Evolutionary conservation across 2,329 filamentous ascomycete genomes (phyloP).

Genomic region (Coniochaeta sp.): DNA sequence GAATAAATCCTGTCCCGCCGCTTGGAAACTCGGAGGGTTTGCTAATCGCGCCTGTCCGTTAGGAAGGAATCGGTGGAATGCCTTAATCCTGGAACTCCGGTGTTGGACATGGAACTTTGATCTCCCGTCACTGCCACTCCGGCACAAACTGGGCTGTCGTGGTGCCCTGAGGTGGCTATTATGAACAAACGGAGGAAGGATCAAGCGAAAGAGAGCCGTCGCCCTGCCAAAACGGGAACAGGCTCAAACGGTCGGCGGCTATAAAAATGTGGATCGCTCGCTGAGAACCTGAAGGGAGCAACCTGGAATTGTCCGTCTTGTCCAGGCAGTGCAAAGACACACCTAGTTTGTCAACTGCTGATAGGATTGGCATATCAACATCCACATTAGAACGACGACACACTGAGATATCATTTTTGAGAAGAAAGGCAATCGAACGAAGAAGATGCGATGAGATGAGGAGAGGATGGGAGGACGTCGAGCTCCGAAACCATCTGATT

Average conservation of each 20-base stretch:
- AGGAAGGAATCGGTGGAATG: neutral
- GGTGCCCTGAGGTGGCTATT: too few species aligned
- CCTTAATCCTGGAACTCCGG: slow-evolving; percentile 6
- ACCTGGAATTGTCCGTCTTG: too few species aligned
- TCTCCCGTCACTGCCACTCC: neutral
- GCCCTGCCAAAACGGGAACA: neutral
- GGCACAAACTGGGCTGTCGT: neutral
- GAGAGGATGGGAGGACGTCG: neutral
- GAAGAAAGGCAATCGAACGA: neutral
- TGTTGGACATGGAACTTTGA: neutral
- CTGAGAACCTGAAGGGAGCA: too few species aligned
- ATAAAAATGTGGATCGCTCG: too few species aligned
- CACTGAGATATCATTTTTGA: too few species aligned
- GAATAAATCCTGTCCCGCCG: slow-evolving; percentile 3
- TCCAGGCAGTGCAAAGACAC: neutral
- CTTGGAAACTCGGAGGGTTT: neutral
- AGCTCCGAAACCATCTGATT: neutral
- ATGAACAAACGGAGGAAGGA: neutral
- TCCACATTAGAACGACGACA: neutral
- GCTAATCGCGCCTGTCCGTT: neutral
- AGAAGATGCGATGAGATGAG: neutral
- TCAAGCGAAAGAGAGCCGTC: neutral
- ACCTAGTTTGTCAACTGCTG: neutral
- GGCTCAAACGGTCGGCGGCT: neutral
- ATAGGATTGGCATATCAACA: neutral